Percentiles rank a stretch among this genome's conserved stretches.
These are phyloP conservation scores for Litchi chinensis DNA, from an alignment of 345 rosid genomes.

Conservation along the genomic window DNA sequence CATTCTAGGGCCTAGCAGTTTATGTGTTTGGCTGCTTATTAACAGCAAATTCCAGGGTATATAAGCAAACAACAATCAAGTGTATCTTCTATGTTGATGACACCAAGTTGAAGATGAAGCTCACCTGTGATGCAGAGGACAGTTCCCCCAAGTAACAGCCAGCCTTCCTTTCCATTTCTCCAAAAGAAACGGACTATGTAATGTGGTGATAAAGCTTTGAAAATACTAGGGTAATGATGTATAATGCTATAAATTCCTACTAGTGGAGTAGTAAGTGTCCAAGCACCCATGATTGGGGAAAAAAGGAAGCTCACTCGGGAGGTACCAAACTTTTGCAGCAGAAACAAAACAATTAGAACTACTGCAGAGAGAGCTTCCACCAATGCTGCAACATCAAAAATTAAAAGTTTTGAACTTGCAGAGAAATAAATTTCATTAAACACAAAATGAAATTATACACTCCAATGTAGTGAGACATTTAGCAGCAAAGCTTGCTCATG, in stretches of 20 bases:
- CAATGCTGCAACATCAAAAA: conserved; percentile 50
- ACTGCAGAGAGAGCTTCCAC: conserved; percentile 75
- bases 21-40: neutral
- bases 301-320: conserved; percentile 85
- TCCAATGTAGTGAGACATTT: neutral
- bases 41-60: neutral
- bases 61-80: neutral
- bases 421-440: neutral
- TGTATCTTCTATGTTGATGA: neutral
- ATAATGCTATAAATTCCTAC: conserved; percentile 78
- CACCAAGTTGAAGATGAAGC: conserved; percentile 11
- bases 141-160: conserved; percentile 82
- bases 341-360: conserved; percentile 67
- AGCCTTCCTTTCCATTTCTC: conserved; percentile 72
- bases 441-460: neutral
- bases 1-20: neutral
- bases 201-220: conserved; percentile 81
- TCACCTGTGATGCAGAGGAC: conserved; percentile 84
- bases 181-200: conserved; percentile 61
- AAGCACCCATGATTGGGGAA: conserved; percentile 82
- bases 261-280: conserved; percentile 77
- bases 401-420: conserved; percentile 12
- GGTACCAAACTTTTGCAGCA: conserved; percentile 82
- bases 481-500: neutral
- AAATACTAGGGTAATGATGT: conserved; percentile 62